A percentile compares a stretch with the other conserved stretches of the same genome.
Evolutionary conservation across 768 basidiomycete species (phyloP).

Genomic region (Suillus discolor): DNA sequence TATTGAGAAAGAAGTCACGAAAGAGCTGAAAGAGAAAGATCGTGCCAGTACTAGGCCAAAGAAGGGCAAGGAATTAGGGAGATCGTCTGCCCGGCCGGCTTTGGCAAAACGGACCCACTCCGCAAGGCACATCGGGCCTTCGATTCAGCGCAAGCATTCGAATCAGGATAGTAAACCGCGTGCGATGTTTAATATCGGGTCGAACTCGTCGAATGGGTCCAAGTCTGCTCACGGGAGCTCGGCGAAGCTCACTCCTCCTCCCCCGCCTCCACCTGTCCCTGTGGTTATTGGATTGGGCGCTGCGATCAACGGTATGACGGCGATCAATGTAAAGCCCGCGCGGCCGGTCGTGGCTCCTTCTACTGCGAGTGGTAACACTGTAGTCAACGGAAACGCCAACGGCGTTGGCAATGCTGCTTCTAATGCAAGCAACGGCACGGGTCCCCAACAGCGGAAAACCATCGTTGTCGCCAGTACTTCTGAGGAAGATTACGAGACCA

Average conservation of each 20-base stretch:
- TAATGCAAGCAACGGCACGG: constrained; percentile 19
- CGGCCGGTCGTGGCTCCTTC: not conserved
- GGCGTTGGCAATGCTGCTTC: constrained; percentile 19
- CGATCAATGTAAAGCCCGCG: constrained; percentile 7
- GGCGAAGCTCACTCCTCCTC: constrained; percentile 17
- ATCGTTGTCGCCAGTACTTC: constrained; percentile 52
- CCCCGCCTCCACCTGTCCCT: constrained; percentile 21
- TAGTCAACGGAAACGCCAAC: constrained; percentile 15
- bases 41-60: constrained; percentile 24
- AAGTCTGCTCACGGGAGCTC: constrained; percentile 26
- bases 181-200: constrained; percentile 59
- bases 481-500: constrained; percentile 52
- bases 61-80: constrained; percentile 36
- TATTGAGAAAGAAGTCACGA: constrained; percentile 23
- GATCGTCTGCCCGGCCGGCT: constrained; percentile 28
- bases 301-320: constrained; percentile 7
- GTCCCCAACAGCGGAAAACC: constrained; percentile 37
- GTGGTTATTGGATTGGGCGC: constrained; percentile 17
- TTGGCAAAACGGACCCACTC: constrained; percentile 30
- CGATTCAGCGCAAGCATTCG: constrained; percentile 31
- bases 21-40: constrained; percentile 20
- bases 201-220: constrained; percentile 56
- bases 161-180: constrained; percentile 22
- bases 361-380: constrained; percentile 15
- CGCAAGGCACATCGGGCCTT: constrained; percentile 29